Base-by-base conservation (phyloP, 768 basidiomycete species). In the Mycena floridula region DNA sequence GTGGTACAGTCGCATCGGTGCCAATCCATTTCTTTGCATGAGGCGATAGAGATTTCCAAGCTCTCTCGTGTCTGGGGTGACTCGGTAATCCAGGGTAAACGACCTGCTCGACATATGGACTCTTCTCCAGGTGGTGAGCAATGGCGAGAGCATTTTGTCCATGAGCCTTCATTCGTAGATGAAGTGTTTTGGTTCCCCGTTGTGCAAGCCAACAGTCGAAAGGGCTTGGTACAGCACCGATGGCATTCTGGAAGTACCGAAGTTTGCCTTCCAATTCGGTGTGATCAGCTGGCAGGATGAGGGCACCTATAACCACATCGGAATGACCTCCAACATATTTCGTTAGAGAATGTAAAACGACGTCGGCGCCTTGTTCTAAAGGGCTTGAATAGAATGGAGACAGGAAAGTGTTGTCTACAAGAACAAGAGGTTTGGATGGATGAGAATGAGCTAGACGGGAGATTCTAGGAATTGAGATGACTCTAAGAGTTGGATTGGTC, bases 301-400 rank as follows among this genome's bases (percentile, higher is more conserved):
- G 62, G 0, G 83, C 82, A 35, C 94, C 94, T 77, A 93, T 89
- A 55, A 96, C 72, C 59, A 95, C 89, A 59, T 98, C 94, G 0
- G 87, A 87, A 65, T 96, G 94, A 0, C 95, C 95, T 58, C 91
- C 89, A 57, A 95, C 71, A 68, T 95, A 96, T 64, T 98, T 96
- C 0, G 85, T 90, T 32, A 93, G 70, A 20, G 73, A 77, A 69
- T 96, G 91, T 4, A 91, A 49, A 52, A 91, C 88, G 52, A 96
- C 68, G 59, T 95, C 91, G 12, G 91, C 95, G 12, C 85, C 80
- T 22, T 78, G 82, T 45, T 85, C 74, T 25, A 97, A 80, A 0
- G 94, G 94, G 0, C 89, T 90, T 28, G 81, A 77, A 69, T 85
- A 97, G 68, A 82, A 97, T 0, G 95, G 90, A 0, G 91, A 94